phyloP scores from a whole-genome alignment of 163 green algal species.

The Scenedesmus sp. region DNA sequence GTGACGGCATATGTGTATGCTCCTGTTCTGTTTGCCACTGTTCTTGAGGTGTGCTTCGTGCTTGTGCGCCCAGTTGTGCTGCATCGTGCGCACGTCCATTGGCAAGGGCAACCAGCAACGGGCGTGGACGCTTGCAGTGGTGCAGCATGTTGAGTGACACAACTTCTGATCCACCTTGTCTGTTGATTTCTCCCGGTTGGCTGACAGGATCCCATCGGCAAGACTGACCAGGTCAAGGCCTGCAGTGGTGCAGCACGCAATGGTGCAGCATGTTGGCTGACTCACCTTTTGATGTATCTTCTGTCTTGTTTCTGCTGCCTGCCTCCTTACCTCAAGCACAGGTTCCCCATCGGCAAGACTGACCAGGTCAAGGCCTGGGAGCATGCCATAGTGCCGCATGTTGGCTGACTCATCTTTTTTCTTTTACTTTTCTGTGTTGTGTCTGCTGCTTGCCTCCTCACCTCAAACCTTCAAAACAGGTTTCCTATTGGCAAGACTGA shows the following conservation, averaged over 20 bases:
- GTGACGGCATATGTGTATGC: background rate
- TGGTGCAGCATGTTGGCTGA: background rate
- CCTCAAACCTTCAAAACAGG: conserved; percentile 57
- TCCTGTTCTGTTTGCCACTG: too few relatives aligned
- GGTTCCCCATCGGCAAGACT: conserved; percentile 97
- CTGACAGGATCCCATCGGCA: conserved; percentile 98
- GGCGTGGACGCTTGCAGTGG: background rate
- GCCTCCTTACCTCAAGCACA: conserved; percentile 41
- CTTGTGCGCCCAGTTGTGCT: too few relatives aligned
- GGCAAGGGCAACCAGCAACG: too few relatives aligned
- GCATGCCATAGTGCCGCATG: conserved; percentile 54
- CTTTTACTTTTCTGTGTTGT: background rate
- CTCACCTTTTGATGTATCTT: background rate
- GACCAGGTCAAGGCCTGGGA: conserved; percentile 92
- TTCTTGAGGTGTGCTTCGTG: too few relatives aligned
- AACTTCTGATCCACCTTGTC: too few relatives aligned
- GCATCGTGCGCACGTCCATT: too few relatives aligned
- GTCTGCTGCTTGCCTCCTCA: background rate
- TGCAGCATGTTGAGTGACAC: background rate
- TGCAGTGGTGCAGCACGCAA: conserved; percentile 62
- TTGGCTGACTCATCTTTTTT: too few relatives aligned
- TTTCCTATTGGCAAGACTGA: conserved; percentile 97
- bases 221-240: conserved; percentile 89
- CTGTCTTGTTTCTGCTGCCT: background rate
- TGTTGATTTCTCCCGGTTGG: too few relatives aligned